Evolutionary conservation across 805 yeast species (phyloP).

Genomic region (Metschnikowia baotianmanensis): DNA sequence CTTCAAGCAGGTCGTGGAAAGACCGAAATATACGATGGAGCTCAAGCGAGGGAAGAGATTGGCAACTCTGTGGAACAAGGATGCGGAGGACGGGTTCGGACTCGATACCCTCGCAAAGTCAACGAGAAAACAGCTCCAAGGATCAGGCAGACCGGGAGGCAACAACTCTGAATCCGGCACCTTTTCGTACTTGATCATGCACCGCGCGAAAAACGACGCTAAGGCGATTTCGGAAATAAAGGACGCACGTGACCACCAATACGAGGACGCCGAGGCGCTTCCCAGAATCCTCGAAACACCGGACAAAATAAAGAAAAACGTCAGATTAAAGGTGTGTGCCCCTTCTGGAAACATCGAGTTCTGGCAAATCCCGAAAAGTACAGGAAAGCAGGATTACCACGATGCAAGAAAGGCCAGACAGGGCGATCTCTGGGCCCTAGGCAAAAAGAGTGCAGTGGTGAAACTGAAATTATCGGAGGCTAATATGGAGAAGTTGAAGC

Average conservation of each 20-base stretch:
- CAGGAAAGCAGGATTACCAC: conserved; percentile 71
- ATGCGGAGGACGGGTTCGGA: conserved; percentile 55
- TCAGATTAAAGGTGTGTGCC: conserved; percentile 73
- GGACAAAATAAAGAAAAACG: conserved; percentile 76
- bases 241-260: conserved; percentile 29
- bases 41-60: conserved; percentile 77
- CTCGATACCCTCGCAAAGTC: conserved; percentile 33
- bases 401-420: conserved; percentile 84
- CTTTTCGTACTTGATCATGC: conserved; percentile 70
- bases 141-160: conserved; percentile 78
- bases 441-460: conserved; percentile 33
- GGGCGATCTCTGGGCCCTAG: conserved; percentile 83
- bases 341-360: conserved; percentile 78
- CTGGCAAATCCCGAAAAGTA: conserved; percentile 83
- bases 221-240: conserved; percentile 43
- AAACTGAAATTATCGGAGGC: conserved; percentile 32
- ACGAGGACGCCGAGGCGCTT: conserved; percentile 40
- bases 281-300: conserved; percentile 77
- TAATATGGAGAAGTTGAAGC: conserved; percentile 32
- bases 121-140: conserved; percentile 44
- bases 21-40: conserved; percentile 82
- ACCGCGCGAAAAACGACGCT: conserved; percentile 50
- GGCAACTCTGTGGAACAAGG: conserved; percentile 67
- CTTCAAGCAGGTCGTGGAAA: conserved; percentile 62
- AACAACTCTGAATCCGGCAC: conserved; percentile 68